phyloP scores from a whole-genome alignment of 2,329 filamentous ascomycete species.

The Ophiosphaerella korrae region DNA sequence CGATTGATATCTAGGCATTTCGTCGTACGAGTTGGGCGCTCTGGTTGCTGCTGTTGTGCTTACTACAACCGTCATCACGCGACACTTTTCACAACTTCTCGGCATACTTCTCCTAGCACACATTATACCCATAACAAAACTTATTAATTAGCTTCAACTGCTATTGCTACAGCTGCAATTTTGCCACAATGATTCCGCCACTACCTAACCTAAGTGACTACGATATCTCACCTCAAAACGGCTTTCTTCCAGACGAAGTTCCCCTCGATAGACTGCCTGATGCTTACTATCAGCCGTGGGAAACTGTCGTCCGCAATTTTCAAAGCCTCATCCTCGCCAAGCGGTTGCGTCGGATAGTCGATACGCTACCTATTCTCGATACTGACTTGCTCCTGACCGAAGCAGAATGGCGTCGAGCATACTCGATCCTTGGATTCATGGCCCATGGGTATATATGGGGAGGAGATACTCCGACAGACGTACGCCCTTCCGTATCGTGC shows the following conservation, averaged over 20 bases:
- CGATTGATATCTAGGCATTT: no score
- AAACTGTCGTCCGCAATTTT: constrained; percentile 81
- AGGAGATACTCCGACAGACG: constrained; percentile 73
- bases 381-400: constrained; percentile 81
- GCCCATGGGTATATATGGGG: constrained; percentile 91
- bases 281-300: constrained; percentile 94
- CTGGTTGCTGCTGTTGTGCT: neutral
- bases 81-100: neutral
- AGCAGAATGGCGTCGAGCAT: constrained; percentile 89
- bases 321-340: constrained; percentile 86
- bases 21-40: neutral
- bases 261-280: constrained; percentile 83
- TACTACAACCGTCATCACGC: constrained; percentile 2
- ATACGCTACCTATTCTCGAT: constrained; percentile 81
- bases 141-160: no score
- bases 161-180: neutral
- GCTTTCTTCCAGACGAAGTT: constrained; percentile 83
- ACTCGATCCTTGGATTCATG: constrained; percentile 77
- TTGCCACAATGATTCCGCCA: constrained; percentile 47
- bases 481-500: constrained; percentile 40
- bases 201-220: constrained; percentile 70
- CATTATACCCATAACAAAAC: neutral
- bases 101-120: neutral
- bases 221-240: constrained; percentile 76
- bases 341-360: constrained; percentile 78